Percentiles rank a stretch among this genome's conserved stretches.
phyloP scores from a whole-genome alignment of 176 grass and related monocot genomes.

The Melocanna baccifera region DNA sequence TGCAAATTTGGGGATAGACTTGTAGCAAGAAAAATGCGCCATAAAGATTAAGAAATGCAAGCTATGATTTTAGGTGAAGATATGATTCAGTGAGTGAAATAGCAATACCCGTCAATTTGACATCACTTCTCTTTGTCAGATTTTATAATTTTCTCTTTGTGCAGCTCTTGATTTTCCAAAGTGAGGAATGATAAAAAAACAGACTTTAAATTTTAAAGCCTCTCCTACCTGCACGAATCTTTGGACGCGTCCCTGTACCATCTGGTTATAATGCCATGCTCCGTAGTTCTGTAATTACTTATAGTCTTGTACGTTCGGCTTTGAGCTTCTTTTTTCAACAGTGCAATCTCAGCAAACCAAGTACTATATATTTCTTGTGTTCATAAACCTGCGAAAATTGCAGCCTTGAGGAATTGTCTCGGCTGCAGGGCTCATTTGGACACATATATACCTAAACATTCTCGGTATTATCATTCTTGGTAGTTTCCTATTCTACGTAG shows the following conservation, averaged over 20 bases:
- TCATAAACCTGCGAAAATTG: constrained; percentile 29
- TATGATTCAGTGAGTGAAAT: neutral
- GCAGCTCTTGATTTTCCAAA: neutral
- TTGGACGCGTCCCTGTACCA: neutral
- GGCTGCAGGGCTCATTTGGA: constrained; percentile 34
- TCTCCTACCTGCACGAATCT: neutral
- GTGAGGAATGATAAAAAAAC: neutral
- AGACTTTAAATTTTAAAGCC: neutral
- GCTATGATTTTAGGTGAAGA: neutral
- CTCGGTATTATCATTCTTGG: constrained; percentile 31
- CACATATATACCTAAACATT: constrained; percentile 30
- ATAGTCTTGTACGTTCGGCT: neutral
- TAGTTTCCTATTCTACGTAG: constrained; percentile 20
- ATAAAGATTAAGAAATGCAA: neutral
- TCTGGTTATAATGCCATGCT: neutral
- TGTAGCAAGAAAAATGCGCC: neutral
- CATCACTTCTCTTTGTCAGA: neutral
- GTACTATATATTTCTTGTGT: neutral
- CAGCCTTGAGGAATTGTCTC: constrained; percentile 35
- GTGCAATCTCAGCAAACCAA: constrained; percentile 9
- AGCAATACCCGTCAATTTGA: neutral
- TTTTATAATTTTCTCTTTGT: neutral
- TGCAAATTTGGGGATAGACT: neutral
- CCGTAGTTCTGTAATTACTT: neutral
- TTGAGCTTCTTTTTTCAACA: constrained; percentile 4